A percentile compares a stretch with the other conserved stretches of the same genome.
Conservation (phyloP, 352 stramenopile genomes). For the Pythium folliculosum region DNA sequence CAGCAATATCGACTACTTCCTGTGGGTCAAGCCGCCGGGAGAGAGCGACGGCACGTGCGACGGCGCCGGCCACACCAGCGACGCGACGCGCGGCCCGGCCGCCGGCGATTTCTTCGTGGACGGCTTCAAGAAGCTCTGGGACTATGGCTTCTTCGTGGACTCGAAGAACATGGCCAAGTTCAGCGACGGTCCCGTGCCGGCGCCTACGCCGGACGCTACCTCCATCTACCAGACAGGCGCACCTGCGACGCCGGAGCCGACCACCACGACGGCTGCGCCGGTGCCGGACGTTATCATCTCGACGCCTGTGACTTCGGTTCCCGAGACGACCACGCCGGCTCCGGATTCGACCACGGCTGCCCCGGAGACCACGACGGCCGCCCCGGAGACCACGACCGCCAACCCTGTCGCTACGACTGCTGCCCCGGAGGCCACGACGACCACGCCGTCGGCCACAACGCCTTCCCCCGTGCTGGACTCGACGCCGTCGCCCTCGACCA, state of each 20-base stretch:
- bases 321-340: not conserved
- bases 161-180: conserved; percentile 18
- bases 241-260: not conserved
- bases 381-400: not conserved
- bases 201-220: conserved; percentile 6
- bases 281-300: not conserved
- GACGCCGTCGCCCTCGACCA: not conserved
- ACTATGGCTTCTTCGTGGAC: conserved; percentile 72
- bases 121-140: conserved; percentile 56
- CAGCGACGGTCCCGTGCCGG: not conserved
- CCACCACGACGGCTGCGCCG: not conserved
- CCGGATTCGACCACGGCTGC: not conserved
- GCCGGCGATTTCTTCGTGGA: conserved; percentile 62
- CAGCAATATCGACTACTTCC: conserved; percentile 60
- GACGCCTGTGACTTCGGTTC: not conserved
- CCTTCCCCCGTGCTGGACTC: not conserved
- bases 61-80: conserved; percentile 30
- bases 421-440: not conserved
- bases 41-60: conserved; percentile 69
- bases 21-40: conserved; percentile 69
- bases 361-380: not conserved
- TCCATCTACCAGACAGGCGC: conserved; percentile 1
- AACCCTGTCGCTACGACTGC: not conserved
- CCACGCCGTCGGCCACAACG: conserved; percentile 3
- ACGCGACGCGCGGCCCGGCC: conserved; percentile 37